Evolutionary conservation across 495 filamentous ascomycete species (phyloP).

Genomic region (Cairneyella variabilis): DNA sequence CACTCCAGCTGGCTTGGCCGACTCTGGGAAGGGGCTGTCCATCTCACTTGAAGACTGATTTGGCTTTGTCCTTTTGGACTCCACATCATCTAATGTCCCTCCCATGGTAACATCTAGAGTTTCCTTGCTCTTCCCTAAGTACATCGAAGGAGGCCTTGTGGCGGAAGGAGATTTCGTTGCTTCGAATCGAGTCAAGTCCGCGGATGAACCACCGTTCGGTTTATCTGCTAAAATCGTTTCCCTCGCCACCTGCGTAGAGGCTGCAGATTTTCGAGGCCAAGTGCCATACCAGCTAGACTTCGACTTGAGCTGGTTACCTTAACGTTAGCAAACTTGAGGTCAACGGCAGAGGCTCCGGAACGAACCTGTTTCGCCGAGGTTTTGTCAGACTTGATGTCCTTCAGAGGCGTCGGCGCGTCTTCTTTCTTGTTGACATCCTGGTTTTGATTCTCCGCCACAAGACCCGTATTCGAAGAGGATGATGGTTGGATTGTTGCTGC

Average conservation of each 20-base stretch:
- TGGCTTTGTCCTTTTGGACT: neutral
- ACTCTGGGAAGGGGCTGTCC: no score
- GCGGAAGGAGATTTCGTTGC: constrained; percentile 31
- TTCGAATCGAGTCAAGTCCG: constrained; percentile 46
- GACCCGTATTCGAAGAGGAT: neutral
- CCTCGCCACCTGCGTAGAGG: constrained; percentile 71
- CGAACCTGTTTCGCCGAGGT: constrained; percentile 12
- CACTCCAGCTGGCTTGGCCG: neutral
- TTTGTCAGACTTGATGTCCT: neutral
- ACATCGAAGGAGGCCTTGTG: constrained; percentile 36
- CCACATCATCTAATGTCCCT: constrained; percentile 12
- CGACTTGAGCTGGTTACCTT: constrained; percentile 8
- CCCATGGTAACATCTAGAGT: constrained; percentile 27
- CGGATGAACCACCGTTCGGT: constrained; percentile 30
- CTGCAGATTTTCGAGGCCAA: constrained; percentile 67
- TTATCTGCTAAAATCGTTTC: constrained; percentile 65
- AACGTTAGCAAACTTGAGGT: constrained; percentile 1
- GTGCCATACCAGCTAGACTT: constrained; percentile 59
- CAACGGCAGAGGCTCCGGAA: neutral
- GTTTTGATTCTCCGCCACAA: neutral
- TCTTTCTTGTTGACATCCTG: constrained; percentile 1
- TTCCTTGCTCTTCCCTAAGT: constrained; percentile 35
- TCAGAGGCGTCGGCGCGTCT: constrained; percentile 4
- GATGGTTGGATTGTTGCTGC: neutral
- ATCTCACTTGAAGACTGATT: no score